A percentile compares a stretch with the other conserved stretches of the same genome.
phyloP scores from a whole-genome alignment of 257 asterid species.

The Linderniella brevidens region DNA sequence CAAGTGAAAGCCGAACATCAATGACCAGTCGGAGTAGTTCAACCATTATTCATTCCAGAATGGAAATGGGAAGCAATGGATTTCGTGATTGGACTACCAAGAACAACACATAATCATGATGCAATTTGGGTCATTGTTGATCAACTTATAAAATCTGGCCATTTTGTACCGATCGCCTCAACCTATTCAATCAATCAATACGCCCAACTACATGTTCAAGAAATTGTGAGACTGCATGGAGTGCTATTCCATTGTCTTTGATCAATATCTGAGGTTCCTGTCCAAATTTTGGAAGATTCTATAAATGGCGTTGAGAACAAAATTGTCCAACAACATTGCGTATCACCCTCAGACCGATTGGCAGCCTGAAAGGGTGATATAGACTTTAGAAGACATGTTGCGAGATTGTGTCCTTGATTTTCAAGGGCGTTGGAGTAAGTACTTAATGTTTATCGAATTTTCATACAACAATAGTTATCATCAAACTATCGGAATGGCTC shows the following conservation, averaged over 20 bases:
- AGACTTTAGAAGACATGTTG: background rate
- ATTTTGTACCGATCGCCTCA: background rate
- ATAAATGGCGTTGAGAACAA: background rate
- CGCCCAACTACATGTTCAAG: background rate
- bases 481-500: background rate
- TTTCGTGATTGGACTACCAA: background rate
- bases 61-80: conserved; percentile 5
- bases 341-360: background rate
- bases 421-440: background rate
- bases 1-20: background rate
- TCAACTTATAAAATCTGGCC: background rate
- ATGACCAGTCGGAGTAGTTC: background rate
- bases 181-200: background rate
- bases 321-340: background rate
- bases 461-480: background rate
- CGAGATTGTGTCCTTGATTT: background rate
- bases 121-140: background rate
- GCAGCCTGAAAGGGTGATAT: background rate
- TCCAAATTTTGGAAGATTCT: background rate
- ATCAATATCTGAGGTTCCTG: background rate
- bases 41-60: background rate
- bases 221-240: background rate
- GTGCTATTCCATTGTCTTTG: background rate
- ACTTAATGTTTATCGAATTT: background rate
- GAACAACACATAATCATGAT: background rate